Conservation (phyloP, 768 basidiomycete species). For the Termitomyces sp. region DNA sequence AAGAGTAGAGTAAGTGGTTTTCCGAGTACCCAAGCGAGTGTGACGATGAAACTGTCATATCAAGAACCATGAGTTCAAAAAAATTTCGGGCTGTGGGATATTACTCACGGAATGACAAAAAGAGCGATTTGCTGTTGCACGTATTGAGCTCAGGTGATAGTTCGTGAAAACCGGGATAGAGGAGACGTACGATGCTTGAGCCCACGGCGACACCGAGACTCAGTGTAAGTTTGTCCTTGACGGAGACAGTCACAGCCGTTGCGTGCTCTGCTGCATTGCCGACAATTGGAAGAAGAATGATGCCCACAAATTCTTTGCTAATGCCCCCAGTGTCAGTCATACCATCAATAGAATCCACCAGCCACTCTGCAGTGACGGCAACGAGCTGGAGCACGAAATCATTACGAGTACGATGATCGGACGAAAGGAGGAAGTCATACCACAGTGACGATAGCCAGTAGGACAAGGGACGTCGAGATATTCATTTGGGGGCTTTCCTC, state of each 20-base stretch:
- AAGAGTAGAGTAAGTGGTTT: slow-evolving; percentile 81
- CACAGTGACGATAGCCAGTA: slow-evolving; percentile 58
- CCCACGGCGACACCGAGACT: slow-evolving; percentile 87
- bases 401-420: slow-evolving; percentile 10
- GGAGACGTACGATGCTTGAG: slow-evolving; percentile 61
- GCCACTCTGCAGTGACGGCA: slow-evolving; percentile 58
- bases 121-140: slow-evolving; percentile 53
- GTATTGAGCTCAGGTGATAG: not conserved
- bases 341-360: slow-evolving; percentile 81
- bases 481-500: slow-evolving; percentile 51
- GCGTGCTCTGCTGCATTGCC: slow-evolving; percentile 91
- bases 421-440: slow-evolving; percentile 29
- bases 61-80: not conserved
- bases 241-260: slow-evolving; percentile 87
- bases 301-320: slow-evolving; percentile 76
- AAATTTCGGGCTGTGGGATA: not conserved
- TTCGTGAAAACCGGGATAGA: slow-evolving; percentile 4
- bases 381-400: slow-evolving; percentile 42
- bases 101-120: slow-evolving; percentile 38
- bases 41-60: slow-evolving; percentile 56
- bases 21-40: slow-evolving; percentile 73
- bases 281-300: slow-evolving; percentile 85
- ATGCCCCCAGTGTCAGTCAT: slow-evolving; percentile 54
- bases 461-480: slow-evolving; percentile 40
- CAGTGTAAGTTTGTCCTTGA: slow-evolving; percentile 86